Evolutionary conservation across 2,329 filamentous ascomycete species (phyloP).

Genomic region (Talaromyces sp.): DNA sequence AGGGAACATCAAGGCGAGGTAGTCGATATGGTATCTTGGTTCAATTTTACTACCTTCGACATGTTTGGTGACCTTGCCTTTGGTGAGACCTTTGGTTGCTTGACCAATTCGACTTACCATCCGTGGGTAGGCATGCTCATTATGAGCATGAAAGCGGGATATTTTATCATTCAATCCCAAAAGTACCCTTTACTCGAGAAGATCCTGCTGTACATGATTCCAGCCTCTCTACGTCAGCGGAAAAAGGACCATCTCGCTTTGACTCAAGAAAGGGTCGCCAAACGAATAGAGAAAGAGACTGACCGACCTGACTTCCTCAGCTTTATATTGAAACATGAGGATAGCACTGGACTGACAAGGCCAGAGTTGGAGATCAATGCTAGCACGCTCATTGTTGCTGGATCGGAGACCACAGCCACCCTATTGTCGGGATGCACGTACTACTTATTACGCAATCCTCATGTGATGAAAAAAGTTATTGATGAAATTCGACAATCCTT

Average conservation of each 20-base stretch:
- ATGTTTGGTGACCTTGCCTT: constrained; percentile 40
- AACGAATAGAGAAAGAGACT: neutral
- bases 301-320: constrained; percentile 11
- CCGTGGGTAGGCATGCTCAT: constrained; percentile 41
- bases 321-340: constrained; percentile 2
- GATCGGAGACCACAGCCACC: constrained; percentile 3
- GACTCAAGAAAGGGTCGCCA: neutral
- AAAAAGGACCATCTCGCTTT: neutral
- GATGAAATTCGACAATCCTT: neutral
- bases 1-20: neutral
- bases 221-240: neutral
- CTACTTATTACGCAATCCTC: neutral
- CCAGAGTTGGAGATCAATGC: constrained; percentile 1
- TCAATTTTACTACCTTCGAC: constrained; percentile 39
- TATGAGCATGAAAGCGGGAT: constrained; percentile 35
- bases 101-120: constrained; percentile 36
- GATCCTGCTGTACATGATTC: neutral
- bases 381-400: neutral
- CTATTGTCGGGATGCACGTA: constrained; percentile 2
- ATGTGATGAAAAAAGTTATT: neutral
- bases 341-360: neutral
- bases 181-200: neutral
- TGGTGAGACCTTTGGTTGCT: constrained; percentile 39
- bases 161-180: neutral
- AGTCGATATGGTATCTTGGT: constrained; percentile 22